Conservation (phyloP, 805 yeast genomes). For the Metschnikowia kunwiensis region DNA sequence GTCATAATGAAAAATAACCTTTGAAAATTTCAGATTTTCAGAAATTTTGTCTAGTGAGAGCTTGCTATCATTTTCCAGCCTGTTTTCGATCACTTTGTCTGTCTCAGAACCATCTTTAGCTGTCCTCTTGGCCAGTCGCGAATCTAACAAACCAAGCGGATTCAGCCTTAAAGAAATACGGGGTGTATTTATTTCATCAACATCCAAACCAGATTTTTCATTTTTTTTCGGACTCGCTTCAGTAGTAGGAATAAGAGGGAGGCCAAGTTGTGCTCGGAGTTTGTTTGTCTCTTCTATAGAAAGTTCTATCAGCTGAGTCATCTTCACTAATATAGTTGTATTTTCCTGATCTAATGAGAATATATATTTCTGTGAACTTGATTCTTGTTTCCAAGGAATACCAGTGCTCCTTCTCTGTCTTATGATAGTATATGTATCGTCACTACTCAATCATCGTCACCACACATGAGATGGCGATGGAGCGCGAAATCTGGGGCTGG, state of each 20-base stretch:
- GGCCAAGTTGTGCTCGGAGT: constrained; percentile 49
- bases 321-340: constrained; percentile 2
- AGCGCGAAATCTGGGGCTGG: constrained; percentile 10
- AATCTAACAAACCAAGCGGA: too few relatives aligned
- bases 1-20: constrained; percentile 11
- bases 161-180: too few relatives aligned
- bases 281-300: constrained; percentile 56
- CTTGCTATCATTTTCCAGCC: too few relatives aligned
- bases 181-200: neutral
- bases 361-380: too few relatives aligned
- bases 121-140: too few relatives aligned
- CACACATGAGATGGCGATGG: constrained; percentile 3
- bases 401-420: too few relatives aligned
- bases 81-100: neutral
- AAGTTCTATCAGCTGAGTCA: constrained; percentile 21
- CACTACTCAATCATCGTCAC: neutral
- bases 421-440: too few relatives aligned
- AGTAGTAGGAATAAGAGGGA: constrained; percentile 44
- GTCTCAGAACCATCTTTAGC: too few relatives aligned
- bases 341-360: constrained; percentile 1
- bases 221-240: too few relatives aligned
- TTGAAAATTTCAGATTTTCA: constrained; percentile 20
- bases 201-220: neutral
- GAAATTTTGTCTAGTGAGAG: too few relatives aligned
- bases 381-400: too few relatives aligned